Evolutionary conservation across 257 asterid genomes (phyloP).

Genomic region (Agastache rugosa): DNA sequence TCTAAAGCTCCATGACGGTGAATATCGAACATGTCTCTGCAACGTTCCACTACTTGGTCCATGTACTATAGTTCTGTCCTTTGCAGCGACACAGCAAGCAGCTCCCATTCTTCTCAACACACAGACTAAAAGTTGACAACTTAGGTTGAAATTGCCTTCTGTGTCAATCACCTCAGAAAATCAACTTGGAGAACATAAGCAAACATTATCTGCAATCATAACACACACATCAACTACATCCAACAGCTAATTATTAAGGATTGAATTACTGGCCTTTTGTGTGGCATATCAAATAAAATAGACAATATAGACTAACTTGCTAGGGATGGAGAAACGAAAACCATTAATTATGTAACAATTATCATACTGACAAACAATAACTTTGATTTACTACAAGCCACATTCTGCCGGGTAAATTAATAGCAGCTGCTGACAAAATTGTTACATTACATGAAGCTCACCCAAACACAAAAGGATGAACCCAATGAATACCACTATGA

Average conservation of each 20-base stretch:
- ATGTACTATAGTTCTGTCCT: slow-evolving; percentile 65
- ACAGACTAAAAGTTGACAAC: slow-evolving; percentile 10
- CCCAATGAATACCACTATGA: background rate
- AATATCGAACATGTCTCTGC: slow-evolving; percentile 66
- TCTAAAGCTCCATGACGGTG: slow-evolving; percentile 93
- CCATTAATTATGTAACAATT: background rate
- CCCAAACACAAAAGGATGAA: background rate
- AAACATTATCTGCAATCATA: slow-evolving; percentile 38
- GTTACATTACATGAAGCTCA: background rate
- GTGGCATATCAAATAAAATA: background rate
- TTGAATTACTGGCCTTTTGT: slow-evolving; percentile 1
- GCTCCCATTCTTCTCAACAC: slow-evolving; percentile 69
- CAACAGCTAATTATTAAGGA: background rate
- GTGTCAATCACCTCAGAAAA: slow-evolving; percentile 27
- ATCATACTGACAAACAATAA: background rate
- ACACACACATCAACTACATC: slow-evolving; percentile 21
- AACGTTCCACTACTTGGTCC: slow-evolving; percentile 55
- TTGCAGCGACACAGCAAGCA: slow-evolving; percentile 86
- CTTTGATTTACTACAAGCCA: background rate
- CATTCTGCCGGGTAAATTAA: background rate
- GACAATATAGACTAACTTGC: background rate
- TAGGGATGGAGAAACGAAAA: background rate
- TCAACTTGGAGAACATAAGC: slow-evolving; percentile 5
- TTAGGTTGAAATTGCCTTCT: slow-evolving; percentile 19
- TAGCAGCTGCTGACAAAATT: background rate